phyloP scores from a whole-genome alignment of 1,139 yeast genomes.

The Hemisphaericaspora subhashii region DNA sequence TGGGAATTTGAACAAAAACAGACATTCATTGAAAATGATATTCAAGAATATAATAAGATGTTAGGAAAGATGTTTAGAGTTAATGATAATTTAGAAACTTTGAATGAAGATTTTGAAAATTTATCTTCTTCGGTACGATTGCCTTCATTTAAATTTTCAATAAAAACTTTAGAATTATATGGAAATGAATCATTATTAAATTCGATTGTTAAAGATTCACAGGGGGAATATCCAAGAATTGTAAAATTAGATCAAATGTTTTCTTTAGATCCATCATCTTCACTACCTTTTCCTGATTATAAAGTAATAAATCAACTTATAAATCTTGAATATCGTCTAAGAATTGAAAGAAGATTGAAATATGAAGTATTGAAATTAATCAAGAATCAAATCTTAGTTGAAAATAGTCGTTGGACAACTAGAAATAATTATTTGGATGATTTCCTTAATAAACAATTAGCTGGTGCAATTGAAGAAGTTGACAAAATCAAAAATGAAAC shows the following conservation, averaged over 20 bases:
- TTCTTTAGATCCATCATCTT: slow-evolving; percentile 27
- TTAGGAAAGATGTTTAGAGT: slow-evolving; percentile 31
- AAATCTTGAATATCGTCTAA: slow-evolving; percentile 34
- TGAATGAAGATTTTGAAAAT: slow-evolving; percentile 26
- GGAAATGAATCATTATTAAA: slow-evolving; percentile 23
- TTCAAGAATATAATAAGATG: slow-evolving; percentile 30
- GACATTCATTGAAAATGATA: slow-evolving; percentile 25
- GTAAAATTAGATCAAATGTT: slow-evolving; percentile 25
- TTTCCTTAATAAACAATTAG: slow-evolving; percentile 35
- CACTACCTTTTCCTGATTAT: slow-evolving; percentile 31
- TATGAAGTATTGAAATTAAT: slow-evolving; percentile 36
- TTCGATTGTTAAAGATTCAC: slow-evolving; percentile 14
- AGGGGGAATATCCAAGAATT: slow-evolving; percentile 18
- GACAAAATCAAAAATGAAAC: slow-evolving; percentile 25
- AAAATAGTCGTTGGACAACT: slow-evolving; percentile 42
- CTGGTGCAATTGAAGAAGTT: slow-evolving; percentile 30
- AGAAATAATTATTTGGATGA: slow-evolving; percentile 39
- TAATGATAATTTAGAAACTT: slow-evolving; percentile 25
- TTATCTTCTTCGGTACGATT: slow-evolving; percentile 25
- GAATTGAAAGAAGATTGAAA: slow-evolving; percentile 34
- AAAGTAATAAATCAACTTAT: slow-evolving; percentile 31
- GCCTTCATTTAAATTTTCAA: slow-evolving; percentile 33
- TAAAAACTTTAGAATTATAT: slow-evolving; percentile 27
- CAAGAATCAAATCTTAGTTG: slow-evolving; percentile 30
- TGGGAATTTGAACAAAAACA: slow-evolving; percentile 28